Percentiles rank a stretch among this genome's conserved stretches.
Conservation (phyloP, 176 grass and related monocot species). For the Microstegium vimineum region DNA sequence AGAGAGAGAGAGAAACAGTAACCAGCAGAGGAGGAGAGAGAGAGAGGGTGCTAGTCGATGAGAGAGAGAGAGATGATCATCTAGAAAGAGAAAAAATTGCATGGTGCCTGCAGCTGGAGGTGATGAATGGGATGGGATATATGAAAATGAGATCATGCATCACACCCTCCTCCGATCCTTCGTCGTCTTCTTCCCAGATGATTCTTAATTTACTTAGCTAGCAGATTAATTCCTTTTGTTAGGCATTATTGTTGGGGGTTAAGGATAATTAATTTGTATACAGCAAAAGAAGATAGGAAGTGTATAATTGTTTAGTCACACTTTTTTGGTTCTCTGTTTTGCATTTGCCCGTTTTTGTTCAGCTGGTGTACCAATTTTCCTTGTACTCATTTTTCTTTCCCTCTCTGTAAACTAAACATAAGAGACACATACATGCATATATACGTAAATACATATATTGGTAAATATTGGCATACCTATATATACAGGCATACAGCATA, state of each 20-base stretch:
- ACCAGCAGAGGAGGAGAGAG: constrained; percentile 11
- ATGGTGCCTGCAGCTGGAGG: constrained; percentile 28
- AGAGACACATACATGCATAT: constrained; percentile 48
- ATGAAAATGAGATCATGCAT: constrained; percentile 50
- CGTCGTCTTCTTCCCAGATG: constrained; percentile 39
- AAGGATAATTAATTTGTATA: constrained; percentile 67
- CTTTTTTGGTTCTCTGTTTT: constrained; percentile 33
- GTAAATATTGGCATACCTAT: constrained; percentile 24
- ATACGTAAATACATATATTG: constrained; percentile 58
- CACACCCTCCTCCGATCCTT: neutral
- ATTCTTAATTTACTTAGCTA: constrained; percentile 69
- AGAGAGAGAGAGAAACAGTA: neutral
- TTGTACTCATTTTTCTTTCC: constrained; percentile 41
- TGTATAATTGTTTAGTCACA: constrained; percentile 66
- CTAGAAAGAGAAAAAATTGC: constrained; percentile 33
- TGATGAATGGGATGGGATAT: constrained; percentile 46
- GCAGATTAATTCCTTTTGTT: constrained; percentile 68
- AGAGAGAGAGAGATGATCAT: constrained; percentile 2
- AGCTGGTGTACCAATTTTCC: constrained; percentile 43
- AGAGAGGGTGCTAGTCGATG: constrained; percentile 1
- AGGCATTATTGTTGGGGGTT: constrained; percentile 67
- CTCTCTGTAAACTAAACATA: constrained; percentile 59
- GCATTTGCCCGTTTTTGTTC: constrained; percentile 37
- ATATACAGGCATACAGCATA: neutral
- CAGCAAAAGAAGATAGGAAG: constrained; percentile 63